Evolutionary conservation across 2,329 filamentous ascomycete genomes (phyloP), one percentile per base, ranked within the genome.

Genomic region (Lachnellula suecica): DNA sequence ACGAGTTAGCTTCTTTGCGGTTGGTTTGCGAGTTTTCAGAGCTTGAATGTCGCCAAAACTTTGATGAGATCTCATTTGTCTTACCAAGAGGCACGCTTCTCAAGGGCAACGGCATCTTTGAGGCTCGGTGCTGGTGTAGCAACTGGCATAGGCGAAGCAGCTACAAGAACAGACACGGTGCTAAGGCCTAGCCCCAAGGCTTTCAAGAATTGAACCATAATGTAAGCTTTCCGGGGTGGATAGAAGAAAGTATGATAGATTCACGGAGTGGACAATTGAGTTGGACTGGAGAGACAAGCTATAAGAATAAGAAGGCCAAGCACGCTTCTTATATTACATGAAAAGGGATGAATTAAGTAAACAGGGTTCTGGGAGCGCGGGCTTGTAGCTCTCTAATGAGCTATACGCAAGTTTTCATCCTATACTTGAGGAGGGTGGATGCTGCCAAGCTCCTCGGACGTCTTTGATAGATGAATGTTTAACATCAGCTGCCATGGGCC

Each of bases 21-120:
- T n/a, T n/a, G n/a, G n/a, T n/a, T n/a, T n/a, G n/a, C n/a, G n/a
- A n/a, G n/a, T n/a, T n/a, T n/a, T n/a, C n/a, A n/a, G n/a, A n/a
- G n/a, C n/a, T n/a, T n/a, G n/a, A n/a, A n/a, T n/a, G n/a, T n/a
- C n/a, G n/a, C n/a, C n/a, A n/a, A n/a, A n/a, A n/a, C n/a, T n/a
- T n/a, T n/a, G n/a, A n/a, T n/a, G n/a, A n/a, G n/a, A n/a, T n/a
- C n/a, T n/a, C n/a, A n/a, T n/a, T n/a, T n/a, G n/a, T n/a, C n/a
- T n/a, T n/a, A n/a, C n/a, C 82, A 85, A 54, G 70, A 66, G 17
- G 41, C 59, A 35, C 61, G 44, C 43, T 60, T 60, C 8, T 57
- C 43, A n/a, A 49, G 51, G 45, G 51, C 47, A 24, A 35, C 49
- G n/a, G 49, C 53, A 27, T 51, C 34, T 5, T 40, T 40, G 17